Conservation (phyloP, 2,329 filamentous ascomycete species). For the Aspergillus fumigatus region DNA sequence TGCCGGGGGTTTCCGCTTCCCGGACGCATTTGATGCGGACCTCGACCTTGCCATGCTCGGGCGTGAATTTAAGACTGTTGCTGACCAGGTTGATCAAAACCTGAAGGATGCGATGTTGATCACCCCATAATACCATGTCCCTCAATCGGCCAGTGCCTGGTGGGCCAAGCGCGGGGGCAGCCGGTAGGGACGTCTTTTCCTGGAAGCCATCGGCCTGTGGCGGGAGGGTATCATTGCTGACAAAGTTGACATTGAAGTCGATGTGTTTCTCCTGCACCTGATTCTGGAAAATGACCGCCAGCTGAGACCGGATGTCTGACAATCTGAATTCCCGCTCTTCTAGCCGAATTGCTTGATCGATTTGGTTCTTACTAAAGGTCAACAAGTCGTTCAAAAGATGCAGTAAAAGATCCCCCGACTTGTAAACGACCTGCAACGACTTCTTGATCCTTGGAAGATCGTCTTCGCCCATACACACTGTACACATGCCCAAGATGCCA, state of each 20-base stretch:
- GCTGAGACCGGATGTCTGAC: conserved; percentile 76
- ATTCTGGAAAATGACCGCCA: conserved; percentile 83
- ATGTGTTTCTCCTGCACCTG: conserved; percentile 78
- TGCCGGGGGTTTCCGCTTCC: conserved; percentile 37
- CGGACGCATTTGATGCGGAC: conserved; percentile 68
- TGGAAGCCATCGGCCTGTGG: conserved; percentile 16
- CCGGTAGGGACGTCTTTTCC: conserved; percentile 17
- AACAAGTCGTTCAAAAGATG: conserved; percentile 85
- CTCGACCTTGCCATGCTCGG: conserved; percentile 67
- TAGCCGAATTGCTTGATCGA: conserved; percentile 74
- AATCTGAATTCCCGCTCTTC: conserved; percentile 83
- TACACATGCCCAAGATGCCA: conserved; percentile 87
- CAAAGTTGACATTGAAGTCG: conserved; percentile 66
- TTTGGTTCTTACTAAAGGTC: conserved; percentile 93
- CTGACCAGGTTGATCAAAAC: conserved; percentile 77
- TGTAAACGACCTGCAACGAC: conserved; percentile 82
- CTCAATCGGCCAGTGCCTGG: conserved; percentile 65
- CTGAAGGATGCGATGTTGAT: conserved; percentile 84
- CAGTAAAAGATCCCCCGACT: conserved; percentile 76
- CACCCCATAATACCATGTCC: conserved; percentile 88
- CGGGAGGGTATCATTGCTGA: conserved; percentile 46
- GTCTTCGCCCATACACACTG: conserved; percentile 87
- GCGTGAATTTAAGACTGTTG: conserved; percentile 89
- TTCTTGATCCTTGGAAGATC: conserved; percentile 73
- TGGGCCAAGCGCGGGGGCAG: conserved; percentile 56